phyloP scores from a whole-genome alignment of 805 yeast genomes.

The Spathaspora girioi region DNA sequence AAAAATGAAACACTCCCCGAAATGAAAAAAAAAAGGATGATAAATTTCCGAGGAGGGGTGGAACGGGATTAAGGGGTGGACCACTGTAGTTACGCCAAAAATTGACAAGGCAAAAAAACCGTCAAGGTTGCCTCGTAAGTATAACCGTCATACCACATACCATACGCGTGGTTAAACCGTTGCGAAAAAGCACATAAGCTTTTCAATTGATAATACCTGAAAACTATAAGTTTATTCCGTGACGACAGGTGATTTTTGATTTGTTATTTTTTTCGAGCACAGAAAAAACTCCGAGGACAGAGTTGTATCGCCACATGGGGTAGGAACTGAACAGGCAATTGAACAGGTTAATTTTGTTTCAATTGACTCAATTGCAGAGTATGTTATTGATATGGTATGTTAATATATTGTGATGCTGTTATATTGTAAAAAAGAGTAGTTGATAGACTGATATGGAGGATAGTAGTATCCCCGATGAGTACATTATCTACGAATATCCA shows the following conservation, averaged over 20 bases:
- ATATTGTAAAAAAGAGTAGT: not conserved
- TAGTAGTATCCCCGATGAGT: not conserved
- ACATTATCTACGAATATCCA: too few relatives aligned
- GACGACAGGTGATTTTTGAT: not conserved
- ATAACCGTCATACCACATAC: not conserved
- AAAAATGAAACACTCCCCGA: not conserved
- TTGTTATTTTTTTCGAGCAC: not conserved
- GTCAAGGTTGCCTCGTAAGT: not conserved
- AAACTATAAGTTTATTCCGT: too few relatives aligned
- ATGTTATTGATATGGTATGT: not conserved
- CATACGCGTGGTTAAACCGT: not conserved
- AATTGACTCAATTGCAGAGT: not conserved
- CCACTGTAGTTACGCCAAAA: too few relatives aligned
- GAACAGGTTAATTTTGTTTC: not conserved
- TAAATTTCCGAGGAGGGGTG: not conserved
- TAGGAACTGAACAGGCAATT: not conserved
- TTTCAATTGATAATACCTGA: not conserved
- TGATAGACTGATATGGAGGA: not conserved
- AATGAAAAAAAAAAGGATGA: slow-evolving; percentile 1
- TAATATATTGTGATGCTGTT: not conserved
- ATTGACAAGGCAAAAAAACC: not conserved
- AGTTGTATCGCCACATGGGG: not conserved
- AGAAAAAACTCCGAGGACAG: not conserved
- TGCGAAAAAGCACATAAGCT: too few relatives aligned
- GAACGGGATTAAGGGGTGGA: not conserved